Conservation (phyloP, 805 yeast genomes). For the Barnettozyma siamensis region DNA sequence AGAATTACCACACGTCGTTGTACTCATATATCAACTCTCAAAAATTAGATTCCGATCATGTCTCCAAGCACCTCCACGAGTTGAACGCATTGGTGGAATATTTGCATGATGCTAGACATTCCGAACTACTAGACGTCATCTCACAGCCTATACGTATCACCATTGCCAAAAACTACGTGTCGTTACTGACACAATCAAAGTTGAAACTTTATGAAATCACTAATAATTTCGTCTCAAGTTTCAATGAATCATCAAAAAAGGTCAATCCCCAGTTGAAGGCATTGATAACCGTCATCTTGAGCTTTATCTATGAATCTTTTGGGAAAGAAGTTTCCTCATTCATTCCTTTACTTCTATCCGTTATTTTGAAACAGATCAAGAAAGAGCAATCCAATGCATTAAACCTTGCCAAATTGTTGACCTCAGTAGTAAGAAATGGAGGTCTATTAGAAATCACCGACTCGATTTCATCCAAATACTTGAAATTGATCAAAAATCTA, state of each 20-base stretch:
- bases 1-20: conserved; percentile 8
- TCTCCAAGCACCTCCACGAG: conserved; percentile 5
- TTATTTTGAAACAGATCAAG: conserved; percentile 29
- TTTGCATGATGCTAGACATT: conserved; percentile 20
- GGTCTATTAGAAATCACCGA: conserved; percentile 17
- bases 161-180: conserved; percentile 21
- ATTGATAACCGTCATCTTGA: conserved; percentile 25
- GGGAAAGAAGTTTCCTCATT: conserved; percentile 30
- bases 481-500: conserved; percentile 18
- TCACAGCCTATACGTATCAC: conserved; percentile 16
- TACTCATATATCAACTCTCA: conserved; percentile 9
- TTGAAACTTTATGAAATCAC: conserved; percentile 24
- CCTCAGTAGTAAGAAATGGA: conserved; percentile 19
- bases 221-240: conserved; percentile 24
- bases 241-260: conserved; percentile 19
- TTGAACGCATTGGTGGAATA: conserved; percentile 17
- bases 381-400: conserved; percentile 23
- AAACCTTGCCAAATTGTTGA: conserved; percentile 19
- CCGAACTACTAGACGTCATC: conserved; percentile 7
- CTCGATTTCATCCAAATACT: conserved; percentile 12
- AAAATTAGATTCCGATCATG: background rate
- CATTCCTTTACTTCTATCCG: conserved; percentile 27
- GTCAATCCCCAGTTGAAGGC: conserved; percentile 26
- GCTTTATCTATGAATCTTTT: conserved; percentile 28
- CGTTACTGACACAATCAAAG: conserved; percentile 17